A percentile compares a stretch with the other conserved stretches of the same genome.
phyloP scores from a whole-genome alignment of 345 rosid genomes.

The Eucalyptus erythrocorys region DNA sequence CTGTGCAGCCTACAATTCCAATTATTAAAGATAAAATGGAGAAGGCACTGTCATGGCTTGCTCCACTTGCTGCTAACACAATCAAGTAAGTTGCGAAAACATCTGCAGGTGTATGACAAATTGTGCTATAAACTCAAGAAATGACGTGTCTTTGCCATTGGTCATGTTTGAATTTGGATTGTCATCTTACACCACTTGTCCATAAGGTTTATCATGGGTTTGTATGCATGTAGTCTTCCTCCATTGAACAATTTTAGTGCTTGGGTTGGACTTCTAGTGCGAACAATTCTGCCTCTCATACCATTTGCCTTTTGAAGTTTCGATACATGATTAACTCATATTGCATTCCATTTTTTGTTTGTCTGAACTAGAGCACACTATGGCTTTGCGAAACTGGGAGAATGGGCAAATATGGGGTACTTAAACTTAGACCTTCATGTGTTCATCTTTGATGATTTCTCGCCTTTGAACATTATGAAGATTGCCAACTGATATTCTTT shows the following conservation, averaged over 20 bases:
- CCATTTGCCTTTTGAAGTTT: too few species aligned
- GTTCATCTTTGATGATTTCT: background rate
- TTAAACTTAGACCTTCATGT: background rate
- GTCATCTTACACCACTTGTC: background rate
- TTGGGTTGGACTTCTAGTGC: background rate
- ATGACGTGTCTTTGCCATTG: background rate
- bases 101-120: background rate
- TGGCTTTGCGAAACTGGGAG: constrained; percentile 99
- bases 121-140: background rate
- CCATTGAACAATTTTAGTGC: background rate
- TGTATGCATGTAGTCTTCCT: background rate
- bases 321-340: background rate
- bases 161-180: background rate
- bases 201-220: background rate
- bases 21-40: constrained; percentile 92
- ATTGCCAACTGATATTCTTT: background rate
- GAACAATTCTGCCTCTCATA: background rate
- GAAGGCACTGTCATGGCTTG: constrained; percentile 89
- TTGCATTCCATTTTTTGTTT: background rate
- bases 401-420: constrained; percentile 96
- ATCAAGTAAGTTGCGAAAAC: constrained; percentile 51
- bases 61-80: constrained; percentile 87
- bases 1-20: constrained; percentile 51
- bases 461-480: background rate
- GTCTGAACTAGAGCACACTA: constrained; percentile 68